phyloP scores from a whole-genome alignment of 805 yeast species.

The Sporopachydermia quercuum region DNA sequence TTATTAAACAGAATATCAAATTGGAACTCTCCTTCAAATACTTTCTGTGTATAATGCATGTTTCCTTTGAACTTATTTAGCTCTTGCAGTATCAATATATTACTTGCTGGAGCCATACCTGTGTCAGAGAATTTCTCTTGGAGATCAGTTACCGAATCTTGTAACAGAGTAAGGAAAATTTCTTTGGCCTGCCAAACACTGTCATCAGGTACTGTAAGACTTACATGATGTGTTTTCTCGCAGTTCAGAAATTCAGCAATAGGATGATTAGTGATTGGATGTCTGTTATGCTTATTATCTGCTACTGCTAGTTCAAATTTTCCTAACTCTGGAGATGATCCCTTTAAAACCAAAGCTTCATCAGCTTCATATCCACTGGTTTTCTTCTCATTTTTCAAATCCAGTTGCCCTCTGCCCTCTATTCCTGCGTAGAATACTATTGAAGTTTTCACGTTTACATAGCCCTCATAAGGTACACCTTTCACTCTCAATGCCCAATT shows the following conservation, averaged over 20 bases:
- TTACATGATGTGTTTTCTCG: conserved; percentile 43
- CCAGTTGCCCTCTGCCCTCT: conserved; percentile 37
- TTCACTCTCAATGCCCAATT: conserved; percentile 71
- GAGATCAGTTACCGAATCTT: conserved; percentile 47
- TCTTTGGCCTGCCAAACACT: conserved; percentile 70
- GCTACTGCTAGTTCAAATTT: conserved; percentile 44
- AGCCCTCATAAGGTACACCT: conserved; percentile 44
- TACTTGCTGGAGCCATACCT: conserved; percentile 25
- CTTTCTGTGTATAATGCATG: conserved; percentile 63
- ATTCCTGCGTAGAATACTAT: conserved; percentile 68
- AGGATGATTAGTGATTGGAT: conserved; percentile 37
- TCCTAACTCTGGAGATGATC: conserved; percentile 51
- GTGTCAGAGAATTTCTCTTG: conserved; percentile 17
- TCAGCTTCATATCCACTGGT: conserved; percentile 16
- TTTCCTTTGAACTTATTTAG: conserved; percentile 52
- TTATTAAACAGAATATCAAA: conserved; percentile 53
- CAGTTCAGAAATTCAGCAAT: conserved; percentile 12
- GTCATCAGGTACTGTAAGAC: conserved; percentile 57
- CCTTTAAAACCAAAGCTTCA: conserved; percentile 26
- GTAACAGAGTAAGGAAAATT: conserved; percentile 50
- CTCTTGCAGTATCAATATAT: conserved; percentile 39
- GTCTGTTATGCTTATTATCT: conserved; percentile 32
- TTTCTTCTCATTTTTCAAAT: conserved; percentile 13
- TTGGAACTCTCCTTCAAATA: conserved; percentile 59
- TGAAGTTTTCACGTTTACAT: conserved; percentile 37